phyloP scores from a whole-genome alignment of 1,284 basidiomycete genomes.

The Marasmius oreades region DNA sequence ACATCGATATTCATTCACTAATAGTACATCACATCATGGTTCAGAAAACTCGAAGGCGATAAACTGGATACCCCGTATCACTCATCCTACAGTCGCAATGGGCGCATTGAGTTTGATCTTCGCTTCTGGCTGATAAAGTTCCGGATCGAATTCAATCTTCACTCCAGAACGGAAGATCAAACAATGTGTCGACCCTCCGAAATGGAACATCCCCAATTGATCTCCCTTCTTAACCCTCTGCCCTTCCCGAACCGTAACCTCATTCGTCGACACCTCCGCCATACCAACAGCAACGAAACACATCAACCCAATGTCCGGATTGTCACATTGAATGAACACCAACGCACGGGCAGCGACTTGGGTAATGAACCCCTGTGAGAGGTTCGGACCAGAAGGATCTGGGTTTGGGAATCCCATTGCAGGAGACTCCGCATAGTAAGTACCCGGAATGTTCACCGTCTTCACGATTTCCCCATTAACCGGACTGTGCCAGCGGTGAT shows the following conservation, averaged over 20 bases:
- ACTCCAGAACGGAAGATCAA: slow-evolving; percentile 4
- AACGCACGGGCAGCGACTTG: slow-evolving; percentile 31
- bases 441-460: slow-evolving; percentile 40
- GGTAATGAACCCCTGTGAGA: slow-evolving; percentile 22
- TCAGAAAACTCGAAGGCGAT: too few species aligned
- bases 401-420: slow-evolving; percentile 10
- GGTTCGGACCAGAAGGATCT: background rate
- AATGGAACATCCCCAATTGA: slow-evolving; percentile 28
- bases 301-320: slow-evolving; percentile 34
- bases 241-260: slow-evolving; percentile 19
- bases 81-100: background rate
- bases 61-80: too few species aligned
- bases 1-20: too few species aligned
- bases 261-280: slow-evolving; percentile 40
- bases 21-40: too few species aligned
- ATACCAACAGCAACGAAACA: slow-evolving; percentile 39
- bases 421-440: slow-evolving; percentile 44
- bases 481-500: slow-evolving; percentile 56
- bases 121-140: background rate
- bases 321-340: slow-evolving; percentile 37
- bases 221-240: slow-evolving; percentile 17
- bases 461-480: slow-evolving; percentile 44
- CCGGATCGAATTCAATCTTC: background rate
- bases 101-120: background rate
- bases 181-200: slow-evolving; percentile 13